Evolutionary conservation across 2,329 filamentous ascomycete genomes (phyloP), one percentile per base, ranked within the genome.

Genomic region (Lasiodiplodia gonubiensis): DNA sequence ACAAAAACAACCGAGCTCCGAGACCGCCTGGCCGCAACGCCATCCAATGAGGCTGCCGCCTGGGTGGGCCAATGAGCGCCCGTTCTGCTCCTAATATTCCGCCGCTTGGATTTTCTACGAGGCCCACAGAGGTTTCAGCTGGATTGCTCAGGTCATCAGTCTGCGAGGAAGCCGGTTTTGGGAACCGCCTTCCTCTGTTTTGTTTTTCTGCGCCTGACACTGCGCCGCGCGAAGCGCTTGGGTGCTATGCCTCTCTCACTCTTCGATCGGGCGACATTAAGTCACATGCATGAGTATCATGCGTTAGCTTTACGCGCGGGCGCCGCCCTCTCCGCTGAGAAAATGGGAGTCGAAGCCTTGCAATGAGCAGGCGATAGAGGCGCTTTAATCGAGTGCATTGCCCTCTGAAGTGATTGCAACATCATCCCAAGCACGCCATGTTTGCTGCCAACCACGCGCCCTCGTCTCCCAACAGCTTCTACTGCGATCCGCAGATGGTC

Each of bases 1-100:
- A 59, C 55, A 46, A 46, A 59, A 46, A 59, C 55, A 59, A 25
- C 55, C 55, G 55, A 46, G 30, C 35, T 21, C 53, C 53, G 53
- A 37, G 23, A 27, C 30, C n/a, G 53, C 53, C 18, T n/a, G 23
- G 11, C 23, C 25, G 30, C 30, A 33, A 33, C 30, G 2, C 30
- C 30, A 6, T 33, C 30, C 30, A 33, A 33, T 33, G 30, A 33
- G 30, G 30, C 30, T 10, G 30, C 7, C 30, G 30, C 30, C 30
- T 33, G 7, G 21, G 52, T 7, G 10, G 12, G 27, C 30, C 30
- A 14, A 18, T 30, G 23, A 52, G 14, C 30, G 49, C 23, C n/a
- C 16, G 8, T 33, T 33, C 30, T 33, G 30, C 30, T 33, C 30
- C 30, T 33, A 33, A 33, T 33, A 33, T 33, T 33, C 30, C 30